Conservation (phyloP, 768 basidiomycete species). For the Serpula lacrymans region DNA sequence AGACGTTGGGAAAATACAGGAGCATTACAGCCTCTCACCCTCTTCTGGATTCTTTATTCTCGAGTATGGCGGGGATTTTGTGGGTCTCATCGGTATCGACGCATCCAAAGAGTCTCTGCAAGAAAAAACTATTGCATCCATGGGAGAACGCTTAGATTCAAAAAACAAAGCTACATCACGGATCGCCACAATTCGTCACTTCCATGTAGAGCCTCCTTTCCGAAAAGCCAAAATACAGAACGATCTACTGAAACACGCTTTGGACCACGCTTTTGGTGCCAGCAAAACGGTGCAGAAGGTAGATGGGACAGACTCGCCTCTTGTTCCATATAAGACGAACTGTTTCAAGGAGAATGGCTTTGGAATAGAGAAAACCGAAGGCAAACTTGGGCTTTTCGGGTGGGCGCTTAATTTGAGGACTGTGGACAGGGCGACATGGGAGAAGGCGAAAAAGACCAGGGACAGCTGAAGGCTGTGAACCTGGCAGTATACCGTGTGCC, state of each 20-base stretch:
- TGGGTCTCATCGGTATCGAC: slow-evolving; percentile 72
- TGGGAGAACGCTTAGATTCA: slow-evolving; percentile 10
- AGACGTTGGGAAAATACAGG: slow-evolving; percentile 51
- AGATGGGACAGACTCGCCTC: slow-evolving; percentile 43
- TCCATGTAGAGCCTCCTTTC: slow-evolving; percentile 67
- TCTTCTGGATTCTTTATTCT: slow-evolving; percentile 72
- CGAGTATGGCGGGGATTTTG: slow-evolving; percentile 51
- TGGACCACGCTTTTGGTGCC: slow-evolving; percentile 52
- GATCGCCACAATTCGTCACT: slow-evolving; percentile 69
- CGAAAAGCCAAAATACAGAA: slow-evolving; percentile 54
- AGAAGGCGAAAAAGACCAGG: slow-evolving; percentile 23
- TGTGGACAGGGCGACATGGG: slow-evolving; percentile 47
- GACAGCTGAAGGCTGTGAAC: too few species aligned
- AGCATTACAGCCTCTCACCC: slow-evolving; percentile 57
- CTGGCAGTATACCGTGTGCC: too few species aligned
- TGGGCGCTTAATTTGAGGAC: slow-evolving; percentile 51
- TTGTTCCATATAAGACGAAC: slow-evolving; percentile 47
- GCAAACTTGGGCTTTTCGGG: slow-evolving; percentile 48
- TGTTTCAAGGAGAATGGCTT: slow-evolving; percentile 51
- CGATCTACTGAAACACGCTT: slow-evolving; percentile 61
- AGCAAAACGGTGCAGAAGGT: slow-evolving; percentile 42
- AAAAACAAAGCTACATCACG: slow-evolving; percentile 36
- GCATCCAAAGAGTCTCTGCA: slow-evolving; percentile 43
- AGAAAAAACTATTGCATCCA: slow-evolving; percentile 23
- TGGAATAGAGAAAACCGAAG: slow-evolving; percentile 36